Percentiles rank a stretch among this genome's conserved stretches.
phyloP scores from a whole-genome alignment of 441 rosid species.

The Codiaeum variegatum region DNA sequence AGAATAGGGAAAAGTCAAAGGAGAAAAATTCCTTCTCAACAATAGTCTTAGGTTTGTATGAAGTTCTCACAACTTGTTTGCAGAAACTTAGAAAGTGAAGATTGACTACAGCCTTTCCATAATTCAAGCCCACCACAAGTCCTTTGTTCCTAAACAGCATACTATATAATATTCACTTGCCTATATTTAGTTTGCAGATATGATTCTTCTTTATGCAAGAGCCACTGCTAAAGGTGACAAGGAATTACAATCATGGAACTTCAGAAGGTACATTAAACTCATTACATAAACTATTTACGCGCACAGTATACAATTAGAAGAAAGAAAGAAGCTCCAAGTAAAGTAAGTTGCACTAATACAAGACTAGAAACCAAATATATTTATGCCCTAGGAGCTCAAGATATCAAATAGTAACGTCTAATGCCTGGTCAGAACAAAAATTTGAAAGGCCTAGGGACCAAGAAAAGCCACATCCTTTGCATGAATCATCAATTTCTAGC shows the following conservation, averaged over 20 bases:
- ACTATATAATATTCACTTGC: neutral
- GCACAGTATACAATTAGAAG: neutral
- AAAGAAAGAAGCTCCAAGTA: neutral
- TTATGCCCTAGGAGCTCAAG: constrained; percentile 1
- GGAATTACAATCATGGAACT: neutral
- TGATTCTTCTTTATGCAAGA: neutral
- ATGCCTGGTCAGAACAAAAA: neutral
- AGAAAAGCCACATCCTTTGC: too few species aligned
- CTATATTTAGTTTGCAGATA: neutral
- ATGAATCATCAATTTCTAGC: too few species aligned
- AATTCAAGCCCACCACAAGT: neutral
- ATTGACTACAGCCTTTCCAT: neutral
- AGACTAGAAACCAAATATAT: neutral
- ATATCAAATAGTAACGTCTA: neutral
- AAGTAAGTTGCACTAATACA: neutral
- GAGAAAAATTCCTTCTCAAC: neutral
- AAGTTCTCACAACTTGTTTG: neutral
- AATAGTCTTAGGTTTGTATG: neutral
- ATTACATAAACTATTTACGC: neutral
- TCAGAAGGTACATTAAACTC: neutral
- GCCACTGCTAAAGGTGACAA: neutral
- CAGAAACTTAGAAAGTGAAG: neutral
- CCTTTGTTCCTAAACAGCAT: neutral
- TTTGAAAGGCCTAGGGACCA: too few species aligned
- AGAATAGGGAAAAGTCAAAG: neutral